Evolutionary conservation across 2,329 filamentous ascomycete species (phyloP).

Genomic region (Tolypocladium endophyticum): DNA sequence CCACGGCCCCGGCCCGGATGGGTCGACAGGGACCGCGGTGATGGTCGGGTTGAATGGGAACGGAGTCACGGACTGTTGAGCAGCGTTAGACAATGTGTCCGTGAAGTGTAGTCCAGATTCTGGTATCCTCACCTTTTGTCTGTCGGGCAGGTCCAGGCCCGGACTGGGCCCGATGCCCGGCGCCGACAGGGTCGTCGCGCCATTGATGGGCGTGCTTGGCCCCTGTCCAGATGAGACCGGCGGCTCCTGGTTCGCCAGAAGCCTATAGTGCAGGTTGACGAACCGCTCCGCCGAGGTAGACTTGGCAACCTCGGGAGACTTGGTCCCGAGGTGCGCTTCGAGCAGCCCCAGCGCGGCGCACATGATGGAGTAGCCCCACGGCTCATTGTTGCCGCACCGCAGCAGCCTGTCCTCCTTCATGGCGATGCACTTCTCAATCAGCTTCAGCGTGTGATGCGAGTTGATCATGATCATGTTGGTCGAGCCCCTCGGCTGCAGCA

Average conservation of each 20-base stretch:
- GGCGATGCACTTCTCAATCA: conserved; percentile 49
- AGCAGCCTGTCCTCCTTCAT: conserved; percentile 53
- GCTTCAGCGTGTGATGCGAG: conserved; percentile 46
- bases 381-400: conserved; percentile 53
- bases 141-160: conserved; percentile 23
- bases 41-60: conserved; percentile 27
- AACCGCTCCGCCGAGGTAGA: conserved; percentile 49
- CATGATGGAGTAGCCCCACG: conserved; percentile 55
- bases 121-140: conserved; percentile 23
- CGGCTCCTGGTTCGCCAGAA: conserved; percentile 43
- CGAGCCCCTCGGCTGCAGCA: conserved; percentile 48
- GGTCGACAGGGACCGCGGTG: conserved; percentile 22
- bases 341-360: conserved; percentile 48
- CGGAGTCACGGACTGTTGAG: conserved; percentile 27
- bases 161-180: conserved; percentile 16
- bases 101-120: background rate
- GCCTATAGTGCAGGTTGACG: conserved; percentile 46
- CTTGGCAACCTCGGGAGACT: conserved; percentile 46
- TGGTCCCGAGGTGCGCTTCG: conserved; percentile 47
- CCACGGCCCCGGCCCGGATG: conserved; percentile 22
- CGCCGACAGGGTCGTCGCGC: conserved; percentile 8
- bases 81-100: conserved; percentile 15
- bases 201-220: conserved; percentile 12
- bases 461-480: conserved; percentile 54
- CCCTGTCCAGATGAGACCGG: conserved; percentile 22